Evolutionary conservation across 2,329 filamentous ascomycete species (phyloP), one percentile per base, ranked within the genome.

Genomic region (Paraphaeosphaeria sporulosa): DNA sequence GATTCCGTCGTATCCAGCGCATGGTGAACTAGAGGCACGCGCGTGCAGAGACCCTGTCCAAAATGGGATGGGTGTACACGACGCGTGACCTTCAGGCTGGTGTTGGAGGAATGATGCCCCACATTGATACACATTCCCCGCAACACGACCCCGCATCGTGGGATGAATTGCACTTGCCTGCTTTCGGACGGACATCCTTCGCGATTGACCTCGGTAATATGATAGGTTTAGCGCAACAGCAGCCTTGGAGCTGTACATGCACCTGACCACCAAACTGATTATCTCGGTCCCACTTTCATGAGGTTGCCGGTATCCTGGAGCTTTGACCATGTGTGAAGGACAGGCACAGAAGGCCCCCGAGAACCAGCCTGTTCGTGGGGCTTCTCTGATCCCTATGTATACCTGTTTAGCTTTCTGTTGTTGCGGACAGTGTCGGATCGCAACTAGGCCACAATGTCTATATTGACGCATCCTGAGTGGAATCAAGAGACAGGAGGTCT

Each of bases 381-480:
- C 53, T 10, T 12, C 7, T 4, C 30, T 30, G 30, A 34, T 3
- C 5, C 12, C 19, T n/a, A 30, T 17, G 15, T 27, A 43, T 30
- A 38, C 3, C 23, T 19, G 32, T 27, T 38, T 13, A 38, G 8
- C 23, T 19, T 8, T 43, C 5, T 21, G 19, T 13, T 3, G 3
- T n/a, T n/a, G 10, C 15, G 19, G n/a, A 27, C 6, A 36, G 34
- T 5, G 27, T 32, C 5, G 10, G 3, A 13, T 21, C 5, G 30
- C 13, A n/a, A 15, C 32, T 17, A n/a, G 23, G 3, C 36, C 36
- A 7, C 64, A 61, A 54, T 60, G 21, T 64, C 64, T 46, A 55
- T 64, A n/a, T 75, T 79, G 27, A 72, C 72, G 10, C 76, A 81
- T 59, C 66, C 70, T 9, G 73, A 75, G 48, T 77, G 72, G 72